A percentile compares a stretch with the other conserved stretches of the same genome.
Conservation (phyloP, 2,329 filamentous ascomycete genomes). For the Colletotrichum costaricense region DNA sequence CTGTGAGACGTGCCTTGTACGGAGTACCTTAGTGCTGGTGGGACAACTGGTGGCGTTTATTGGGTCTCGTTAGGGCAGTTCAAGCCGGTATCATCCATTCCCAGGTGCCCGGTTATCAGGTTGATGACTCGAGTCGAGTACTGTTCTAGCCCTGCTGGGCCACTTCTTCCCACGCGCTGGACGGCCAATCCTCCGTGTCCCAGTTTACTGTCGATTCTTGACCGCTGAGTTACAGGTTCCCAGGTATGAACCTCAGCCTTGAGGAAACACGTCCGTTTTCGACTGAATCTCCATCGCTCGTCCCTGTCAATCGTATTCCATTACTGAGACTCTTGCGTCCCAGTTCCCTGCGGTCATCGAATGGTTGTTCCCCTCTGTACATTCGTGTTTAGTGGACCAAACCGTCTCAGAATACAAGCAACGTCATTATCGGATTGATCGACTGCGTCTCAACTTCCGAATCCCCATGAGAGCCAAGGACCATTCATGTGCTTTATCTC, state of each 20-base stretch:
- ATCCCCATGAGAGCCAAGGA: not conserved
- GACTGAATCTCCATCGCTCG: not conserved
- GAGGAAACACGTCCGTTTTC: not conserved
- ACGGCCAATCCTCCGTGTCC: not conserved
- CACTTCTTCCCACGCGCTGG: not conserved
- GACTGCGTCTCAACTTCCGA: not conserved
- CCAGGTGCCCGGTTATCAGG: slow-evolving; percentile 31
- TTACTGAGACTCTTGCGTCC: not conserved
- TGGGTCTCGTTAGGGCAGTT: slow-evolving; percentile 10
- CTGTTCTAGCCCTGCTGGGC: not conserved
- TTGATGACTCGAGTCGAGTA: not conserved
- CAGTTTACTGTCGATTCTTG: not conserved
- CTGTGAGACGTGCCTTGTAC: too few species aligned
- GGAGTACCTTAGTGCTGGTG: not conserved
- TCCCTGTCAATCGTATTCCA: slow-evolving; percentile 3
- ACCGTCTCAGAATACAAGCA: not conserved
- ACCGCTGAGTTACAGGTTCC: not conserved
- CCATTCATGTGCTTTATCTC: not conserved
- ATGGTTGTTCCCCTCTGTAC: not conserved
- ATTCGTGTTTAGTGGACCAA: not conserved
- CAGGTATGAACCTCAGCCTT: not conserved
- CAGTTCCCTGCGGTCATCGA: not conserved
- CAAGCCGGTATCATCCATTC: not conserved
- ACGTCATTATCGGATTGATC: not conserved
- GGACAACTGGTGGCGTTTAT: not conserved